Base-by-base conservation (phyloP, 139 green algal genomes). In the Micractinium conductrix region DNA sequence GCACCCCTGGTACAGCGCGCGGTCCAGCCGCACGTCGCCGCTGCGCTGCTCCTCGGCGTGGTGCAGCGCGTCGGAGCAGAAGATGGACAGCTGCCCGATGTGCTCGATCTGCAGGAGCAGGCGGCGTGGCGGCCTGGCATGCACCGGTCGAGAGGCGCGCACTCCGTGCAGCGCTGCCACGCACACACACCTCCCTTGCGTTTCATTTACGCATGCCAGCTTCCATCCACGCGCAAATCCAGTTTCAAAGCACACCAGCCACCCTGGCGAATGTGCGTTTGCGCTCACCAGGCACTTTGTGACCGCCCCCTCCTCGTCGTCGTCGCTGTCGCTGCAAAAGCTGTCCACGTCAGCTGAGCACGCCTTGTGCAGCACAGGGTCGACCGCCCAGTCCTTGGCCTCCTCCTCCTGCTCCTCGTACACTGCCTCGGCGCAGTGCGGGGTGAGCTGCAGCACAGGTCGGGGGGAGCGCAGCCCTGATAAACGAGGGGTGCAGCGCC, bases 51-150 rank as follows among this genome's bases (percentile, higher is more conserved):
- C 88, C 85, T 98, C 92, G 86, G 95, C 92, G 6, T 92, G 85
- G 83, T 96, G 95, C 16, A 98, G 89, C 82, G 96, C 91, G 84
- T 94, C 89, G 62, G 92, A 86, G 85, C 95, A 97, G 16, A 94
- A 89, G 88, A 86, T 92, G 0, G 81, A 88, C 26, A 96, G 73
- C 69, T 86, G 60, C 17, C 82, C 84, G 7, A 79, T 87, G 58
- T 94, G 87, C 60, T 89, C 88, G 42, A 89, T 74, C 91, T 92
- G 87, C 84, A 90, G 37, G 35, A n/a, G n/a, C n/a, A n/a, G n/a
- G n/a, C n/a, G n/a, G n/a, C n/a, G n/a, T n/a, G n/a, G n/a, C n/a
- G n/a, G n/a, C n/a, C n/a, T n/a, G n/a, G n/a, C n/a, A n/a, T n/a
- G n/a, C n/a, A n/a, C n/a, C n/a, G n/a, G n/a, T n/a, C n/a, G n/a